A percentile compares a stretch with the other conserved stretches of the same genome.
phyloP scores from a whole-genome alignment of 352 stramenopile genomes.

The Globisporangium perplexum region DNA sequence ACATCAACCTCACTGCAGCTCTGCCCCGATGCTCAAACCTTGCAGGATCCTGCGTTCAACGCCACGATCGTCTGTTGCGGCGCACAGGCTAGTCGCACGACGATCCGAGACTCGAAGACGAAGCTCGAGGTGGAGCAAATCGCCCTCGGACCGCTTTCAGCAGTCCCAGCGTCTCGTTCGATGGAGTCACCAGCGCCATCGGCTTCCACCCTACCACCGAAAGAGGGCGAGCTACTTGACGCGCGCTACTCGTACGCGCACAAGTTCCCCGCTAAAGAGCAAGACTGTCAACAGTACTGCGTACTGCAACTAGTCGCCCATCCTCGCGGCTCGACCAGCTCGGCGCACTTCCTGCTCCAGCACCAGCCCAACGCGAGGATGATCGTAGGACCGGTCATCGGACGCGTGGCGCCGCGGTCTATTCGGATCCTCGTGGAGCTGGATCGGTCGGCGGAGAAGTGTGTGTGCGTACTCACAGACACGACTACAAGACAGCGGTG shows the following conservation, averaged over 20 bases:
- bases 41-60: slow-evolving; percentile 29
- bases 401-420: slow-evolving; percentile 42
- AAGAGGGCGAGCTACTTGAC: slow-evolving; percentile 7
- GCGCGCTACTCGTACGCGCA: slow-evolving; percentile 17
- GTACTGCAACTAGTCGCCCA: slow-evolving; percentile 48
- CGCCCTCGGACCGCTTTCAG: slow-evolving; percentile 30
- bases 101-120: slow-evolving; percentile 24
- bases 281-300: slow-evolving; percentile 30
- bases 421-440: slow-evolving; percentile 60
- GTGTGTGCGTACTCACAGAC: slow-evolving; percentile 34
- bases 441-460: slow-evolving; percentile 30
- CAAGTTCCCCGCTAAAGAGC: slow-evolving; percentile 14
- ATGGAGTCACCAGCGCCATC: slow-evolving; percentile 6
- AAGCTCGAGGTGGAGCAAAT: slow-evolving; percentile 39
- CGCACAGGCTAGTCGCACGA: slow-evolving; percentile 19
- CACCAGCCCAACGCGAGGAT: slow-evolving; percentile 31
- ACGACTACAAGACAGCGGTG: slow-evolving; percentile 27
- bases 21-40: background rate
- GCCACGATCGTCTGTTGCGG: slow-evolving; percentile 42
- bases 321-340: slow-evolving; percentile 19
- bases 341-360: slow-evolving; percentile 30
- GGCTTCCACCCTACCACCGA: background rate
- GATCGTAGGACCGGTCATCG: slow-evolving; percentile 56
- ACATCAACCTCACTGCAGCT: background rate
- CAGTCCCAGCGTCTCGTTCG: slow-evolving; percentile 14